Base-by-base conservation (phyloP, 495 filamentous ascomycete species). In the Stereocaulon alpinum region DNA sequence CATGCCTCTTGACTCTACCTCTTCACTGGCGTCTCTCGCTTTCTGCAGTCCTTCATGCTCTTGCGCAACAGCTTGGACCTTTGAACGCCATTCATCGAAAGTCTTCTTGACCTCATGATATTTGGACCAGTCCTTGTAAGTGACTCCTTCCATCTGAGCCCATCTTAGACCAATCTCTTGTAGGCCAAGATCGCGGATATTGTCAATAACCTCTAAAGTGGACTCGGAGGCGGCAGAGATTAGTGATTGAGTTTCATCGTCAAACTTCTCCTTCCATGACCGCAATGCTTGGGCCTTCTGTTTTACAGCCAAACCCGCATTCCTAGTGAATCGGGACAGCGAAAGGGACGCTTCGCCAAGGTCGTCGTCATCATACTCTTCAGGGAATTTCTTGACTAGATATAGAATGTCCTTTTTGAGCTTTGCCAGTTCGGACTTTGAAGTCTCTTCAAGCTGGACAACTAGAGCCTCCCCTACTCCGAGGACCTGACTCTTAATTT, bases 81-180 rank as follows among this genome's bases (percentile, higher is more conserved):
- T 84, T n/a, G 79, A 76, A 40, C 85, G 82, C 90, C 93, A 95
- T 66, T 88, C 85, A 41, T 89, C 85, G 48, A 96, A 87, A 30
- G 87, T 83, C 45, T 81, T 81, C 73, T 88, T 94, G 59, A 97
- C 76, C 29, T 85, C 77, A 66, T 96, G 87, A 68, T 96, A 97
- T 66, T 87, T 88, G 30, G 82, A 81, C 94, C 94, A 99, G 68
- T 96, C 91, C 66, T 93, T 91, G 76, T 97, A 95, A 6, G 91
- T 91, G 60, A 99, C 82, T 41, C 86, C 86, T 55, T 96, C 92
- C 79, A 89, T 95, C 86, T 88, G 94, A 1, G 91, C 91, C 91
- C 94, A 99, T 60, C 93, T 88, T 82, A 94, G 91, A 43, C 94
- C 94, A 56, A 99, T 88, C 67, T 96, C 92, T 67, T 96, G 90